Evolutionary conservation across 805 yeast species (phyloP), one percentile per base, ranked within the genome.

Genomic region (Wickerhamomyces ciferrii): DNA sequence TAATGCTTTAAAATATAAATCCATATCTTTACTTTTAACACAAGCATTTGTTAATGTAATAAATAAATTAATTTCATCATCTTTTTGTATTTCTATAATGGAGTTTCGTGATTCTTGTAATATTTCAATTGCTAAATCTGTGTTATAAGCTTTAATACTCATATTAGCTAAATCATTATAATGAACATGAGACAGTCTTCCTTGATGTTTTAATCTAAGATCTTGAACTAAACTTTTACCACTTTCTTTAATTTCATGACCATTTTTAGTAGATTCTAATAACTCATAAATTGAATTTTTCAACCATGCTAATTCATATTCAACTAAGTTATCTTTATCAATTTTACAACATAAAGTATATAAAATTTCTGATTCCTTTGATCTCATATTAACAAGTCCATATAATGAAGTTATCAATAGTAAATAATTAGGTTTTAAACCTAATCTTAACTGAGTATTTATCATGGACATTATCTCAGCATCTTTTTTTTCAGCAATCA

Each of bases 351-450:
- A 15, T 21, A 37, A 21, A 3, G 11, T 20, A 18, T 37, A 37
- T 3, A 37, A 3, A 15, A 37, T 17, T 20, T 20, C 24, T 13
- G 48, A 47, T 9, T 52, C 20, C 1, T 46, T 18, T 1, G 62
- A 57, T 8, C 46, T 35, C 39, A 53, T 31, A 6, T 27, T 20
- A 10, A 49, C 27, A 19, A 57, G 38, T 0, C 47, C 43, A 18
- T 41, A 40, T 34, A 59, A 27, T 5, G 53, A 45, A 7, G 9
- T 9, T 7, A 36, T 24, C 3, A 57, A 40, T 23, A 53, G 32
- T 4, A 35, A 42, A 9, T 50, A 23, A 5, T 52, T 41, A 20
- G 60, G 61, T 23, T 52, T 48, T 11, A 43, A 48, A 9, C 61
- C 61, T 2, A 43, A 50, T n/a, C 62, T 46, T 1, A 54, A 15